A percentile compares a stretch with the other conserved stretches of the same genome.
phyloP scores from a whole-genome alignment of 331 rosid species.

The Malus hybrid region DNA sequence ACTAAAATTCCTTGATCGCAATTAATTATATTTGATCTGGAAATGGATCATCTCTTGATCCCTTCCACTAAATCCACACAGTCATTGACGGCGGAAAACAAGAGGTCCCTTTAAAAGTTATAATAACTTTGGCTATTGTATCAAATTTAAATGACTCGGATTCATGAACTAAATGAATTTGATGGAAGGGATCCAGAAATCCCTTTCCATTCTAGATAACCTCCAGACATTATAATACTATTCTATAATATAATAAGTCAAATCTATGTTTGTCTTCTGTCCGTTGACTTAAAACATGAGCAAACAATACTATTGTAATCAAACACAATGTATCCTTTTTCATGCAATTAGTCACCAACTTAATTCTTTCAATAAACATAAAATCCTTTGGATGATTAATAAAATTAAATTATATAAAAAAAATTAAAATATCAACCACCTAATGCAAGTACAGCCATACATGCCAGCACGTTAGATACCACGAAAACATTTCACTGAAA shows the following conservation, averaged over 20 bases:
- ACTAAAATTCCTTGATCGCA: too few species aligned
- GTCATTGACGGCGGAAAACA: too few species aligned
- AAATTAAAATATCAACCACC: neutral
- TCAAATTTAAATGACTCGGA: rapidly evolving
- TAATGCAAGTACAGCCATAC: neutral
- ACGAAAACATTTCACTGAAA: neutral
- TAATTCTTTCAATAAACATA: neutral
- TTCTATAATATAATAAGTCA: neutral
- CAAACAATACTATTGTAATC: neutral
- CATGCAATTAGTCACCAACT: neutral
- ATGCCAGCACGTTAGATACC: slow-evolving; percentile 3
- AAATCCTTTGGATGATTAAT: neutral
- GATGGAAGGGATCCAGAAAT: too few species aligned
- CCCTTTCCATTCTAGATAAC: neutral
- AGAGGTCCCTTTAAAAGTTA: too few species aligned
- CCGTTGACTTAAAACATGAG: neutral
- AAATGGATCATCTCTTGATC: too few species aligned
- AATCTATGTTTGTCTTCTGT: neutral
- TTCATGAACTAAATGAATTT: too few species aligned
- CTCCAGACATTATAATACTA: neutral
- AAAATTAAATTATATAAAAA: neutral
- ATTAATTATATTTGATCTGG: too few species aligned
- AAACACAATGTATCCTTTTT: neutral
- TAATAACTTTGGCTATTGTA: rapidly evolving
- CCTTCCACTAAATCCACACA: too few species aligned